phyloP scores from a whole-genome alignment of 73 alveolate genomes.

The Paramecium biaurelia region DNA sequence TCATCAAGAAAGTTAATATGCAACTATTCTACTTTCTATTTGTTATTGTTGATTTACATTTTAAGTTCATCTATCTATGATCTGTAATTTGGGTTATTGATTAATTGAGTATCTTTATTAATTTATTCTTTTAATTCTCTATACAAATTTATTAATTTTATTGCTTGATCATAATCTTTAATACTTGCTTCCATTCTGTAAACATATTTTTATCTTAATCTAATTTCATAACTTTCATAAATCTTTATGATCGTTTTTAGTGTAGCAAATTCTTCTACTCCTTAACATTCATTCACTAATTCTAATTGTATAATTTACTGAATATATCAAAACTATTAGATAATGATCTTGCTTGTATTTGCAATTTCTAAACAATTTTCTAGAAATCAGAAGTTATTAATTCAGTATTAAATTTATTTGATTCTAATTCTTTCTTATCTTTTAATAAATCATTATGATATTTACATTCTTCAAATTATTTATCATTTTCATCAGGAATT shows the following conservation, averaged over 20 bases:
- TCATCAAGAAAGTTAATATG: not conserved
- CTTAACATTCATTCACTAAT: conserved; percentile 13
- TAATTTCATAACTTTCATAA: not conserved
- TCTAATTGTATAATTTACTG: not conserved
- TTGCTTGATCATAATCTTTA: not conserved
- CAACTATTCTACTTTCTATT: not conserved
- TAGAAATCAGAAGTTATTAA: not conserved
- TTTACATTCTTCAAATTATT: not conserved
- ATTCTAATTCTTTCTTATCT: not conserved
- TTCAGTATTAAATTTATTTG: not conserved
- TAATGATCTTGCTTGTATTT: not conserved
- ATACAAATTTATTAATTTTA: not conserved
- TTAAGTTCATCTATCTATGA: not conserved
- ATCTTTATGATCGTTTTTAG: not conserved
- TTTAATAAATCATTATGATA: not conserved
- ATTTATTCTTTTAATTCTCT: not conserved
- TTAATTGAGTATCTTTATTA: not conserved
- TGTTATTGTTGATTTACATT: not conserved
- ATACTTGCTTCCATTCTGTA: not conserved
- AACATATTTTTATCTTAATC: not conserved
- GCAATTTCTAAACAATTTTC: not conserved
- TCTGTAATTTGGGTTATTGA: not conserved
- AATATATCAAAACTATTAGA: not conserved
- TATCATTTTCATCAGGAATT: not conserved
- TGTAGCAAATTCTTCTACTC: not conserved